These are phyloP conservation scores for Pichia sp. DNA, from an alignment of 1,139 yeast genomes.

Conservation along the genomic window DNA sequence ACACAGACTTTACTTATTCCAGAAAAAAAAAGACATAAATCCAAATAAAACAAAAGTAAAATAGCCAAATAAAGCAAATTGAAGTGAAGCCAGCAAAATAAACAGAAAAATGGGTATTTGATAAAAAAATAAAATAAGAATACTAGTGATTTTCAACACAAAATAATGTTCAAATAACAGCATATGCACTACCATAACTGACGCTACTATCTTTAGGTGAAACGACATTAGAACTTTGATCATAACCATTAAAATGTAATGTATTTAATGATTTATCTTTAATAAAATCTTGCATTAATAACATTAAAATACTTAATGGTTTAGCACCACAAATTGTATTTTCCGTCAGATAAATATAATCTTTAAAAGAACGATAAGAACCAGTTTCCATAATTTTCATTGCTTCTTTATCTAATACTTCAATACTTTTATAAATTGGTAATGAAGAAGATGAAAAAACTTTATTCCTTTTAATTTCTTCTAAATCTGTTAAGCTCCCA, in stretches of 20 bases:
- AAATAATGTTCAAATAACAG: conserved; percentile 23
- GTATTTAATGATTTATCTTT: conserved; percentile 22
- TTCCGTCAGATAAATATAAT: conserved; percentile 61
- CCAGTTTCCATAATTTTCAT: conserved; percentile 60
- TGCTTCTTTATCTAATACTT: conserved; percentile 59
- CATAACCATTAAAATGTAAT: conserved; percentile 74
- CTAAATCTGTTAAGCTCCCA: conserved; percentile 24
- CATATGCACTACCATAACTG: conserved; percentile 84
- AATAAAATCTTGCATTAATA: conserved; percentile 38
- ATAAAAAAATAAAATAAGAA: background rate
- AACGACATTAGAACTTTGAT: conserved; percentile 63
- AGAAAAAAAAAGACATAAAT: no score
- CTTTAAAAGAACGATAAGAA: conserved; percentile 49
- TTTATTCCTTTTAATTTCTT: conserved; percentile 23
- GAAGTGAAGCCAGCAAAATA: no score
- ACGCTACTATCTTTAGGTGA: conserved; percentile 66
- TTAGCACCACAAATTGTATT: conserved; percentile 94
- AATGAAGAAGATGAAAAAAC: conserved; percentile 15
- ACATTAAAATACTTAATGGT: conserved; percentile 64
- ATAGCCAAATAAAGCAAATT: no score
- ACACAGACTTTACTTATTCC: no score
- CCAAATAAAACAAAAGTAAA: no score
- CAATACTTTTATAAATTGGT: conserved; percentile 68
- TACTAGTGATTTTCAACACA: background rate
- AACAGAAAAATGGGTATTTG: background rate